These are phyloP conservation scores for Didymella pinodella DNA, from an alignment of 2,329 filamentous ascomycete genomes.

Conservation along the genomic window DNA sequence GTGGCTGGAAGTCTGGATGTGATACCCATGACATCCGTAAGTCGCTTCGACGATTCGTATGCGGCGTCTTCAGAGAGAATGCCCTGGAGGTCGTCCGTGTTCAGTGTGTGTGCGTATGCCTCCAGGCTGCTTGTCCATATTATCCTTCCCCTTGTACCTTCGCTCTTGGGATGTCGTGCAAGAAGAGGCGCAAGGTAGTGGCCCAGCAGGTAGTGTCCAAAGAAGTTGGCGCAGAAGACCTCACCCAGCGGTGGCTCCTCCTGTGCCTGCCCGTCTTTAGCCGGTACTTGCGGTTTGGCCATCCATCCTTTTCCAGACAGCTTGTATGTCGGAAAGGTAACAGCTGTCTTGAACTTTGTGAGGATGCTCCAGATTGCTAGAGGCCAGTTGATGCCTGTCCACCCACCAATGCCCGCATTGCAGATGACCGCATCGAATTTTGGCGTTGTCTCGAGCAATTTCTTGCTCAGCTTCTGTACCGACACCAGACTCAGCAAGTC, in stretches of 20 bases:
- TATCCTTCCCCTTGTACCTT: slow-evolving; percentile 66
- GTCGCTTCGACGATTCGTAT: slow-evolving; percentile 87
- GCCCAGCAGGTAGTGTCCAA: slow-evolving; percentile 90
- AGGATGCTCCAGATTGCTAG: slow-evolving; percentile 64
- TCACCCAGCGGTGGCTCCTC: slow-evolving; percentile 72
- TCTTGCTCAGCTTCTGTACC: slow-evolving; percentile 61
- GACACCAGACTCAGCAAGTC: slow-evolving; percentile 66
- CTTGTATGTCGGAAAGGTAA: slow-evolving; percentile 84
- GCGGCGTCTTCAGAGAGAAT: slow-evolving; percentile 68
- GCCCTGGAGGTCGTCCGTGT: slow-evolving; percentile 78
- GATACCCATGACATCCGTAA: slow-evolving; percentile 84
- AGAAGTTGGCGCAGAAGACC: slow-evolving; percentile 90
- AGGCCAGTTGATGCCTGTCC: slow-evolving; percentile 78
- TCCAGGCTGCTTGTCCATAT: slow-evolving; percentile 91
- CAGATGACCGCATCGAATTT: slow-evolving; percentile 81
- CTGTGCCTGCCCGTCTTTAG: slow-evolving; percentile 25
- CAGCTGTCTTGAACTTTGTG: slow-evolving; percentile 70
- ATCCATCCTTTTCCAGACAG: slow-evolving; percentile 64
- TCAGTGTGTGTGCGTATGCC: slow-evolving; percentile 65
- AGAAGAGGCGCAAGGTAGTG: slow-evolving; percentile 83
- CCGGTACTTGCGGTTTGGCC: slow-evolving; percentile 61
- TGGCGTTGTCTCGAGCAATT: slow-evolving; percentile 65
- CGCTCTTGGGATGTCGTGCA: slow-evolving; percentile 53
- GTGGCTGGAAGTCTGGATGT: slow-evolving; percentile 73
- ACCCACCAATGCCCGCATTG: slow-evolving; percentile 90